Conservation (phyloP, 495 filamentous ascomycete genomes). For the Neurospora sublineolata region DNA sequence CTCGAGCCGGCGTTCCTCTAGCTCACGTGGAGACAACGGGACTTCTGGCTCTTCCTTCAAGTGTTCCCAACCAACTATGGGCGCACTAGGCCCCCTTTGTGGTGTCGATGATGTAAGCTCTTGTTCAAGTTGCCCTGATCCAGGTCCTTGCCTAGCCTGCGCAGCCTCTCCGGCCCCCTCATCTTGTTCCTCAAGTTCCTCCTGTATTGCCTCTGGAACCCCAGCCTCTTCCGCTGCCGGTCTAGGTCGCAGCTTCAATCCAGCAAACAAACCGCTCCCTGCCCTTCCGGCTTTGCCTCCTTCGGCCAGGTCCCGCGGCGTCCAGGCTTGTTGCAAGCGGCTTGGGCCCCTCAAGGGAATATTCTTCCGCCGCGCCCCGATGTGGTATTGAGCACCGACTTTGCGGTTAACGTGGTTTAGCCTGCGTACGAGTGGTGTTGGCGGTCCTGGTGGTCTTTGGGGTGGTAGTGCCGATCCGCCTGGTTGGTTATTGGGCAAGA, state of each 20-base stretch:
- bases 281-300: not conserved
- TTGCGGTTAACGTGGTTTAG: not conserved
- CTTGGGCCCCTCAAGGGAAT: not conserved
- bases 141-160: not conserved
- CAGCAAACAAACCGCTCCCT: not conserved
- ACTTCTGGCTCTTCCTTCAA: not conserved
- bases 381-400: not conserved
- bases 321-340: not conserved
- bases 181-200: not conserved
- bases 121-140: not conserved
- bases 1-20: not conserved
- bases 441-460: not conserved
- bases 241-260: not conserved
- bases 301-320: not conserved
- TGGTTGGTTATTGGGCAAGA: not conserved
- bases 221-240: not conserved
- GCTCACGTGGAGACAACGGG: not conserved
- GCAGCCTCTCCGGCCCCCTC: not conserved
- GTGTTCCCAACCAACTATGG: not conserved
- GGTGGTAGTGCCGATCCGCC: not conserved
- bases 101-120: not conserved
- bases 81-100: not conserved
- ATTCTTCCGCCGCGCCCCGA: not conserved
- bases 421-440: not conserved
- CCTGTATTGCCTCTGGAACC: not conserved